Evolutionary conservation across 108 stramenopile species (phyloP).

Genomic region (Seminavis robusta): DNA sequence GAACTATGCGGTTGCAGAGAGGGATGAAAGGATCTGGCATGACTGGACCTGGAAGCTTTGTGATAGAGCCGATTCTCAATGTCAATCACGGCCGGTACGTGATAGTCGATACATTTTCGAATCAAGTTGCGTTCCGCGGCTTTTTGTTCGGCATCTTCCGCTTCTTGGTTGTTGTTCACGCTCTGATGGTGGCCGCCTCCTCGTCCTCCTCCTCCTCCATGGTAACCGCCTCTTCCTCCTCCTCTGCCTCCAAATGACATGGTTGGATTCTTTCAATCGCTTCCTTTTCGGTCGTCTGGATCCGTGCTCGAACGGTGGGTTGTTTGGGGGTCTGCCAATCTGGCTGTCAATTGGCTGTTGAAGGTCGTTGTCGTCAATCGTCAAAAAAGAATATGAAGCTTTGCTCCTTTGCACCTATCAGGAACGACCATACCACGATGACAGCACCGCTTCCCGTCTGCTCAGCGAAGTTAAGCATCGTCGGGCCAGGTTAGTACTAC

Average conservation of each 20-base stretch:
- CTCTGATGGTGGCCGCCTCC: conserved; percentile 16
- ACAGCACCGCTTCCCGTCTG: conserved; percentile 59
- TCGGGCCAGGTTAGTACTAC: conserved; percentile 43
- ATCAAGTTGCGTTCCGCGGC: conserved; percentile 69
- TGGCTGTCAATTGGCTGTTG: no score
- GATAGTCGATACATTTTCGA: conserved; percentile 79
- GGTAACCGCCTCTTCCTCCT: not conserved
- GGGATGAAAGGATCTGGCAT: conserved; percentile 29
- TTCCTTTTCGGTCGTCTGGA: no score
- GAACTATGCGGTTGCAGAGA: conserved; percentile 77
- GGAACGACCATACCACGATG: conserved; percentile 52
- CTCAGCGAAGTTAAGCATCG: conserved; percentile 60
- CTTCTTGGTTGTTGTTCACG: no score
- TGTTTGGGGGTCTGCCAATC: no score
- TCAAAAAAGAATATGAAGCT: no score
- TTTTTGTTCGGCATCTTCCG: conserved; percentile 61
- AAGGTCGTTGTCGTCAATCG: no score
- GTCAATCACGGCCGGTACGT: conserved; percentile 72
- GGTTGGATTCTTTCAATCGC: no score
- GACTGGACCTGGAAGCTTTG: conserved; percentile 52
- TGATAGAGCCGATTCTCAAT: conserved; percentile 65
- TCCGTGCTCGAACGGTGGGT: no score
- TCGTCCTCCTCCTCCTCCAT: conserved; percentile 7
- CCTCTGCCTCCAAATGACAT: not conserved
- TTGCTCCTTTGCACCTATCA: no score